Base-by-base conservation (phyloP, 805 yeast genomes). In the Nakazawaea anatomiae region DNA sequence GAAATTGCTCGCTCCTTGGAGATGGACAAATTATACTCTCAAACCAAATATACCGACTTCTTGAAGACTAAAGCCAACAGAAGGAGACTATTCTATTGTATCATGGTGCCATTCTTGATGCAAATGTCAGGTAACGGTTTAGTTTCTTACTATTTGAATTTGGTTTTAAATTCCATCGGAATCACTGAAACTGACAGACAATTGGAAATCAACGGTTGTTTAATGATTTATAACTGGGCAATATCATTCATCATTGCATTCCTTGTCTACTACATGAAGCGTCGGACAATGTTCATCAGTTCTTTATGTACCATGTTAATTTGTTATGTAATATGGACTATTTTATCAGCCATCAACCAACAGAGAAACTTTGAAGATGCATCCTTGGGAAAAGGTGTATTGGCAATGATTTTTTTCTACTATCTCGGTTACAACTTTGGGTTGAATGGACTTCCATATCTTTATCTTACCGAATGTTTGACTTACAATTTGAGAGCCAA, bases 161-260 rank as follows among this genome's bases (percentile, higher is more conserved):
- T 76, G 80, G 85, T 80, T 12, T 69, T 80, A 54, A 60, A 64
- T 53, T 72, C 80, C 28, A 77, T 80, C 60, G 83, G 85, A 52
- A 75, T 79, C 57, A 76, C 77, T 46, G 69, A 67, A 11, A 64
- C 69, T 29, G 64, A 64, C 46, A 61, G 65, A 51, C 79, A 79
- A 62, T 69, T 78, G 52, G 60, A 73, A 49, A 71, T 78, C 60
- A 79, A 79, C 59, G 82, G 78, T 51, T 73, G 75, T 54, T 69
- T 77, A 54, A 73, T 71, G 72, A 63, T 74, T 52, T 77, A 69
- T 61, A 76, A 76, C 66, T 71, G 73, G 48, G 61, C 64, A 45
- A 56, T 64, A 45, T 65, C 71, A 9, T 54, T 67, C 39, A 51
- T 61, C 5, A 64, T 67, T 51, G 63, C 69, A 35, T 54, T 63